phyloP scores from a whole-genome alignment of 2,329 filamentous ascomycete species.

The Cytospora leucostoma region DNA sequence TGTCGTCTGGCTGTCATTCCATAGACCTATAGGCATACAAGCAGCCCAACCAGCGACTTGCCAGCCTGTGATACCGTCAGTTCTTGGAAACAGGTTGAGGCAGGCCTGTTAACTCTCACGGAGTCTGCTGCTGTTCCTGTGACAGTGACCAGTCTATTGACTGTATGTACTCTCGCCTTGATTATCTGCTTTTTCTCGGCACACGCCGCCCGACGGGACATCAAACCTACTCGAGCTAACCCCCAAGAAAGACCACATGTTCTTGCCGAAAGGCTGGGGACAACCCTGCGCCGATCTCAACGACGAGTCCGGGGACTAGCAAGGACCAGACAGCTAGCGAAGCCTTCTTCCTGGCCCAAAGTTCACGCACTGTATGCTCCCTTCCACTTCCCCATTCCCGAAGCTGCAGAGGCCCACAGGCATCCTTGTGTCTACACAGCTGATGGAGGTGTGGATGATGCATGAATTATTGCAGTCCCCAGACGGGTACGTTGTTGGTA shows the following conservation, averaged over 20 bases:
- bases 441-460: slow-evolving; percentile 15
- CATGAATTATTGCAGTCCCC: slow-evolving; percentile 12
- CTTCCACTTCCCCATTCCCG: slow-evolving; percentile 6
- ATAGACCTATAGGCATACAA: slow-evolving; percentile 15
- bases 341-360: background rate
- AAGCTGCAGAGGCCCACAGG: background rate
- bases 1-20: slow-evolving; percentile 12
- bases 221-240: slow-evolving; percentile 3
- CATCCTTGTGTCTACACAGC: slow-evolving; percentile 13
- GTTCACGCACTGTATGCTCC: slow-evolving; percentile 23
- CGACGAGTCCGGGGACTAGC: slow-evolving; percentile 9
- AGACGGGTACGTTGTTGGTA: slow-evolving; percentile 15
- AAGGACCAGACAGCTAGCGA: slow-evolving; percentile 14
- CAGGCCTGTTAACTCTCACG: slow-evolving; percentile 1
- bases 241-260: slow-evolving; percentile 26
- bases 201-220: slow-evolving; percentile 11
- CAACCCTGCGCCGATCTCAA: slow-evolving; percentile 18
- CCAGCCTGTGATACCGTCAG: slow-evolving; percentile 10
- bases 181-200: slow-evolving; percentile 6
- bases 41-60: slow-evolving; percentile 14
- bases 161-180: background rate
- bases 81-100: background rate
- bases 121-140: slow-evolving; percentile 8
- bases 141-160: background rate
- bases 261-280: slow-evolving; percentile 14